Evolutionary conservation across 2,329 filamentous ascomycete genomes (phyloP).

Genomic region (Colletotrichum abscissum): DNA sequence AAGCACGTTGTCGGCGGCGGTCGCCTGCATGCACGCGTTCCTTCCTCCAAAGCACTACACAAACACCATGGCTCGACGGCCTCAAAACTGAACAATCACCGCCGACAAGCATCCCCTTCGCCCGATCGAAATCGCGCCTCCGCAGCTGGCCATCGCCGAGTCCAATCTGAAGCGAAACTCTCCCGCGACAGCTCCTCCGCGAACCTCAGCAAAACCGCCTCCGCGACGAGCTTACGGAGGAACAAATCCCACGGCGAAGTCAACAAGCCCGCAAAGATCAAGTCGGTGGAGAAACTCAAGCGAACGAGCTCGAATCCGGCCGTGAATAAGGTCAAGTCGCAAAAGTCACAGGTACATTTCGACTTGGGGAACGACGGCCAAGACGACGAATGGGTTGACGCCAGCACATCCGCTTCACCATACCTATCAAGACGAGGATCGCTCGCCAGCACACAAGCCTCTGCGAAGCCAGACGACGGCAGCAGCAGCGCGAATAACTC

Average conservation of each 20-base stretch:
- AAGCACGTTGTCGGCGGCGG: conserved; percentile 58
- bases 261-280: conserved; percentile 54
- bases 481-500: conserved; percentile 43
- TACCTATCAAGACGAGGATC: conserved; percentile 59
- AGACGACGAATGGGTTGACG: conserved; percentile 76
- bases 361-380: conserved; percentile 66
- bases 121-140: conserved; percentile 46
- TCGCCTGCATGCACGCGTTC: conserved; percentile 63
- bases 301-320: conserved; percentile 63
- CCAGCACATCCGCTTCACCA: conserved; percentile 71
- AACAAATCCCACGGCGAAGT: conserved; percentile 71
- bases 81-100: conserved; percentile 50
- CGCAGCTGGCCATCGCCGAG: conserved; percentile 42
- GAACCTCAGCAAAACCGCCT: conserved; percentile 65
- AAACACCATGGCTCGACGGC: conserved; percentile 51
- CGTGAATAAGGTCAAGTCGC: conserved; percentile 54
- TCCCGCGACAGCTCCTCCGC: conserved; percentile 55
- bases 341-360: conserved; percentile 69
- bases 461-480: conserved; percentile 50
- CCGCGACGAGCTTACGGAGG: conserved; percentile 67
- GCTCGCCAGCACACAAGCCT: conserved; percentile 56
- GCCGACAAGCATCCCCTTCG: conserved; percentile 57
- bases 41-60: conserved; percentile 63
- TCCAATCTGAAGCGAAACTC: conserved; percentile 55
- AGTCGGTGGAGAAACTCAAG: conserved; percentile 64